Conservation (phyloP, 352 stramenopile species). For the Paralagenidium karlingii region DNA sequence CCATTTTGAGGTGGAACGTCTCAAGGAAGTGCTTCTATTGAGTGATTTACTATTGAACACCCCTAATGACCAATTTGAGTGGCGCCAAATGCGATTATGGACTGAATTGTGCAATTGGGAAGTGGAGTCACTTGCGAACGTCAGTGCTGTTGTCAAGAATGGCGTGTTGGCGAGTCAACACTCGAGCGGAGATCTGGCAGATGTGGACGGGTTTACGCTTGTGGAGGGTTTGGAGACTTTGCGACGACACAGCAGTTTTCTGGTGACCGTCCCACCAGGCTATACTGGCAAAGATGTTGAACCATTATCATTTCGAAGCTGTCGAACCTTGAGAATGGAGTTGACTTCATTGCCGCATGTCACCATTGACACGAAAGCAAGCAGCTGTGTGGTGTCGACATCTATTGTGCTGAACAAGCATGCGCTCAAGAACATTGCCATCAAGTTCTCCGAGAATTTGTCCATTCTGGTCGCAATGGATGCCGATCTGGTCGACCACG, state of each 20-base stretch:
- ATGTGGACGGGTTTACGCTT: slow-evolving; percentile 70
- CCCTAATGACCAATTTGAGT: slow-evolving; percentile 14
- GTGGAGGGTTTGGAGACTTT: slow-evolving; percentile 59
- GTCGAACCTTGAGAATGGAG: slow-evolving; percentile 1
- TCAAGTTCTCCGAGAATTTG: slow-evolving; percentile 77
- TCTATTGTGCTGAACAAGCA: slow-evolving; percentile 52
- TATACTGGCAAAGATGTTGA: not conserved
- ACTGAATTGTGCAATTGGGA: slow-evolving; percentile 46
- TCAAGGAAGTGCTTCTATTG: slow-evolving; percentile 53
- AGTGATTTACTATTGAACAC: slow-evolving; percentile 44
- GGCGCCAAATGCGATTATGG: slow-evolving; percentile 48
- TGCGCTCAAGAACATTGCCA: slow-evolving; percentile 41
- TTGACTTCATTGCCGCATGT: slow-evolving; percentile 53
- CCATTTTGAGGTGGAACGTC: slow-evolving; percentile 56
- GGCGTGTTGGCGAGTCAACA: too few species aligned
- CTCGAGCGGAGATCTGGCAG: too few species aligned
- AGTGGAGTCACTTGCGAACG: too few species aligned
- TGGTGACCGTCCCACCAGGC: slow-evolving; percentile 5
- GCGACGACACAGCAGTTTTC: slow-evolving; percentile 50
- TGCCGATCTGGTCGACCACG: slow-evolving; percentile 60
- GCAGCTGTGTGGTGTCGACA: slow-evolving; percentile 38
- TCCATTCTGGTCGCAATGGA: slow-evolving; percentile 65
- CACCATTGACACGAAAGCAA: slow-evolving; percentile 16
- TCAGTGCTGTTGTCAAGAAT: too few species aligned
- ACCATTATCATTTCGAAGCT: not conserved